Evolutionary conservation across 1,139 yeast species (phyloP), one percentile per base, ranked within the genome.

Genomic region (Suhomyces ambrosiae): DNA sequence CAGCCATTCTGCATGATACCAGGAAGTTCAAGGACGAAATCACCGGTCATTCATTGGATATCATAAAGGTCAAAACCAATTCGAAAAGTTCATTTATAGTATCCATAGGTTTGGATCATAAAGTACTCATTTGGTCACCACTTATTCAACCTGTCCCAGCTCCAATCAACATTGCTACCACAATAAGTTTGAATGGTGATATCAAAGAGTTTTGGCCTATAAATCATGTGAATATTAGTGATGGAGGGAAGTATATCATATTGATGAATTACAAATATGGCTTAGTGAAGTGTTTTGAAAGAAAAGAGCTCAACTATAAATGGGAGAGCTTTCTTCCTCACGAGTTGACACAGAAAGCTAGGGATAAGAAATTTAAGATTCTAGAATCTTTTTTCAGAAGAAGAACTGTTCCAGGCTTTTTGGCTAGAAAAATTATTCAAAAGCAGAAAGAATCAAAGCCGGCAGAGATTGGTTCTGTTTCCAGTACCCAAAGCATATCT

Each of bases 111-210:
- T 62, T 87, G 49, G 95, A 86, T 52, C 89, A 83, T 50, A 78
- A 72, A 42, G 69, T 86, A 2, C 60, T 79, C 25, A 76, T 86
- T 8, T 86, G 95, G 95, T 80, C 87, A 1, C 94, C 92, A 2
- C 60, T 80, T 35, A 61, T 70, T 3, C 53, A 53, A 12, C 46
- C 53, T 1, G 33, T 33, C 1, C 46, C 47, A 1, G 37, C 35
- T 4, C 71, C 86, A 64, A 45, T 63, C 53, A 49, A 81, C 68
- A 42, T 65, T 40, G 35, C 83, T 66, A 44, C 76, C 61, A 38
- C 71, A 48, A 38, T 64, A 6, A 43, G 31, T 3, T 32, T 40
- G 0, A 17, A 77, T 74, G 10, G 52, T 63, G 25, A 19, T 3
- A 26, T 55, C 63, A 60, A 66, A 3, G 75, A 76, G 27, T 65